Percentiles rank a stretch among this genome's conserved stretches.
These are phyloP conservation scores for Cladosporium sp. DNA, from an alignment of 2,329 filamentous ascomycete genomes.

Conservation along the genomic window DNA sequence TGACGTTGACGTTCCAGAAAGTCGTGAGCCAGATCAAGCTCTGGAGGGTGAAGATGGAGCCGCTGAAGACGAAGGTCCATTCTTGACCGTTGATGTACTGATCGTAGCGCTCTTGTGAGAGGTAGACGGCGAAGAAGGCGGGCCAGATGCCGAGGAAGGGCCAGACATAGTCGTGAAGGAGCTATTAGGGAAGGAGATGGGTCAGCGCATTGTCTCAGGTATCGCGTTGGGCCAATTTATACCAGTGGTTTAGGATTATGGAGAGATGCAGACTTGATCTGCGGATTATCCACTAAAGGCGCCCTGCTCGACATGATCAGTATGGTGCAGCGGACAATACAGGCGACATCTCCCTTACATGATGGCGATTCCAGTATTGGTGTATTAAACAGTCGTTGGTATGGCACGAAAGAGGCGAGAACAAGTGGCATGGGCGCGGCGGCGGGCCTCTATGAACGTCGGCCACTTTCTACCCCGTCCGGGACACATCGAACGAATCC, in stretches of 20 bases:
- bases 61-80: conserved; percentile 97
- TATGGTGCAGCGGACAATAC: neutral
- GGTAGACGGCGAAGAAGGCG: conserved; percentile 83
- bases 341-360: neutral
- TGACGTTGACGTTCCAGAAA: conserved; percentile 92
- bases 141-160: conserved; percentile 93
- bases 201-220: too few relatives aligned
- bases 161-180: conserved; percentile 84
- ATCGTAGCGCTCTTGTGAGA: conserved; percentile 80
- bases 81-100: conserved; percentile 89
- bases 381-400: neutral
- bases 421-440: conserved; percentile 3
- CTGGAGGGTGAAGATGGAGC: conserved; percentile 83
- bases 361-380: conserved; percentile 1
- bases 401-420: neutral
- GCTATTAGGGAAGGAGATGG: too few relatives aligned
- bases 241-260: conserved; percentile 80
- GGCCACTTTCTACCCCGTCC: too few relatives aligned
- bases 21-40: conserved; percentile 91
- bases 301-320: conserved; percentile 44
- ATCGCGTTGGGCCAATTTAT: conserved; percentile 4
- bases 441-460: too few relatives aligned
- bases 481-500: too few relatives aligned
- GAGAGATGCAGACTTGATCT: conserved; percentile 85
- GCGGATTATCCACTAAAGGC: conserved; percentile 84